Conservation (phyloP, 2,329 filamentous ascomycete species). For the Venturia nashicola region DNA sequence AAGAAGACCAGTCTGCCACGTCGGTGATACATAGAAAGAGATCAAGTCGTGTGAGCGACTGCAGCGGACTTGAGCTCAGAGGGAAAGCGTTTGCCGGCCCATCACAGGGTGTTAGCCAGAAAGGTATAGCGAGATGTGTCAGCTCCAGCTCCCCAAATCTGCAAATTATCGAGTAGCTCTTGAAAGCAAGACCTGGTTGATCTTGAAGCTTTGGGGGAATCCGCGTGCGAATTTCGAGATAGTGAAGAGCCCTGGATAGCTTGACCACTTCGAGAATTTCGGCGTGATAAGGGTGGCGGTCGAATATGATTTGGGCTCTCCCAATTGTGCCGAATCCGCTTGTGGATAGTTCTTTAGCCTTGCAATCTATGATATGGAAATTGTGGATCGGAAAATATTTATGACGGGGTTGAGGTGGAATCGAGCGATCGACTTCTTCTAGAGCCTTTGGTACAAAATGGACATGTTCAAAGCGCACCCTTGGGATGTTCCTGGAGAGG, state of each 20-base stretch:
- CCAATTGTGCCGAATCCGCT: neutral
- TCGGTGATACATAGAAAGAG: neutral
- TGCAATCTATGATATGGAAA: neutral
- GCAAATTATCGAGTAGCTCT: neutral
- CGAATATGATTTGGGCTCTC: neutral
- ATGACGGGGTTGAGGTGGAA: no score
- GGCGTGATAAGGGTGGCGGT: neutral
- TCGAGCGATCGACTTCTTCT: no score
- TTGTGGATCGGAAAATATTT: neutral
- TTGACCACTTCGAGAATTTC: neutral
- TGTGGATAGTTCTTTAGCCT: neutral
- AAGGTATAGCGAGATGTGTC: neutral
- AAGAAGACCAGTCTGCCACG: neutral
- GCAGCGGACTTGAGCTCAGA: neutral
- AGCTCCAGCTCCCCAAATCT: neutral
- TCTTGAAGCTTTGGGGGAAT: neutral
- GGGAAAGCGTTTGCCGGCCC: neutral
- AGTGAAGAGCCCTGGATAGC: neutral
- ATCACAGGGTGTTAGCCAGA: neutral
- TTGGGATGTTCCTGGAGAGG: neutral
- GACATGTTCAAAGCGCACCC: neutral
- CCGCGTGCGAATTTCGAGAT: neutral
- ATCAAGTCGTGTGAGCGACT: neutral
- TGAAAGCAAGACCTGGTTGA: neutral
- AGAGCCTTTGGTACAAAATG: neutral